These are phyloP conservation scores for Lactuca sativa DNA, from an alignment of 129 eudicot genomes.

Conservation along the genomic window DNA sequence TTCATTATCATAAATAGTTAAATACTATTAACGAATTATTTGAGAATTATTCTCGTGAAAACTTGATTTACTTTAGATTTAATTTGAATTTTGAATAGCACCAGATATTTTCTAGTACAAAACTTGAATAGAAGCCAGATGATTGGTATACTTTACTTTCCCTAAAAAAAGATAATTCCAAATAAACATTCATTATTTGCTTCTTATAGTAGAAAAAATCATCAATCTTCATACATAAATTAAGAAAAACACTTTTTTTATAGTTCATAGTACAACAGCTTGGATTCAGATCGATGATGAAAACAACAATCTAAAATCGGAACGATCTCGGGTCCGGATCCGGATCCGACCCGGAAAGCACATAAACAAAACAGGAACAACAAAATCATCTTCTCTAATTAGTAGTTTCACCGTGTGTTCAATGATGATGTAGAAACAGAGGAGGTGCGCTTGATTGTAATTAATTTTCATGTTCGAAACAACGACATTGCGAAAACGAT, in stretches of 20 bases:
- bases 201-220: not conserved
- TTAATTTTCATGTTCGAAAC: not conserved
- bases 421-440: slow-evolving; percentile 1
- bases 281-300: slow-evolving; percentile 11
- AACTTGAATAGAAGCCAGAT: not conserved
- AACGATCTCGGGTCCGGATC: slow-evolving; percentile 11
- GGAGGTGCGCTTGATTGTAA: slow-evolving; percentile 11
- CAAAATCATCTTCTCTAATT: slow-evolving; percentile 6
- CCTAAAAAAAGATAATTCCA: not conserved
- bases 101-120: not conserved
- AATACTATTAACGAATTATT: not conserved
- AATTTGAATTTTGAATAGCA: not conserved
- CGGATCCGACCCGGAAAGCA: not conserved
- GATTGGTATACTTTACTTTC: not conserved
- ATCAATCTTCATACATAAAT: slow-evolving; percentile 12
- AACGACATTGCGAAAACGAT: slow-evolving; percentile 16
- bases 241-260: not conserved
- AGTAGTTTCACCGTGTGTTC: not conserved
- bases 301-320: not conserved
- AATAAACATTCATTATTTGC: not conserved
- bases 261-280: not conserved
- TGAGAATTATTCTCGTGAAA: not conserved
- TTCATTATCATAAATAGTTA: not conserved
- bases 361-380: not conserved
- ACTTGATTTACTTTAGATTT: too few relatives aligned